Evolutionary conservation across 805 yeast genomes (phyloP), one percentile per base, ranked within the genome.

Genomic region (Isabelozyma rhagii): DNA sequence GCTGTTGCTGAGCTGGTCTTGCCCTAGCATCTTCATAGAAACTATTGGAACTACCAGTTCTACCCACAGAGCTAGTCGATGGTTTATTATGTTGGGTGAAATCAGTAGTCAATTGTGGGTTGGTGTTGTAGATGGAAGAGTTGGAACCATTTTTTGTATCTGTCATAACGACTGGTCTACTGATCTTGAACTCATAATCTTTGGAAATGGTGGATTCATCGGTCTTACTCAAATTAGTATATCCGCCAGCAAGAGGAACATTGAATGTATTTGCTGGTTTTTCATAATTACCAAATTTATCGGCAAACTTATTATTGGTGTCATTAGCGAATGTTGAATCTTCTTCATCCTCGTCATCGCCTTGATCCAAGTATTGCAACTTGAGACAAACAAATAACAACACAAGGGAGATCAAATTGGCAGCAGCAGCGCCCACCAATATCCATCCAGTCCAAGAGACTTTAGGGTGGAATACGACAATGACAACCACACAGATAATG

Each of bases 361-460:
- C 58, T 13, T 53, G 57, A 14, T 51, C 53, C 18, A 58, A 58
- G n/a, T 49, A 53, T 9, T 47, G 74, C 27, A 80, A 55, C 29
- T 58, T 57, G 41, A 65, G 59, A 4, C 63, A 58, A 14, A 71
- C 50, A 45, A 79, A 72, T 29, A 79, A 68, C 41, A 82, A 63
- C 5, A 87, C 79, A 2, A 84, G 51, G 1, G 83, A 66, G 2
- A 82, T 47, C 50, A 87, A 67, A 48, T 77, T 75, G 47, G 83
- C 66, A 0, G 75, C 85, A 10, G 88, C 85, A 4, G 89, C 78
- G 1, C 86, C 90, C 28, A 87, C 76, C 58, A 85, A 71, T 34
- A 84, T 62, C 92, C 93, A 87, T 8, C 84, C 75, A n/a, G 83
- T 75, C 92, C 92, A 87, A 6, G 75, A 67, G 14, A 85, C 74